Evolutionary conservation across 331 rosid genomes (phyloP).

Genomic region (Acacia concinna): DNA sequence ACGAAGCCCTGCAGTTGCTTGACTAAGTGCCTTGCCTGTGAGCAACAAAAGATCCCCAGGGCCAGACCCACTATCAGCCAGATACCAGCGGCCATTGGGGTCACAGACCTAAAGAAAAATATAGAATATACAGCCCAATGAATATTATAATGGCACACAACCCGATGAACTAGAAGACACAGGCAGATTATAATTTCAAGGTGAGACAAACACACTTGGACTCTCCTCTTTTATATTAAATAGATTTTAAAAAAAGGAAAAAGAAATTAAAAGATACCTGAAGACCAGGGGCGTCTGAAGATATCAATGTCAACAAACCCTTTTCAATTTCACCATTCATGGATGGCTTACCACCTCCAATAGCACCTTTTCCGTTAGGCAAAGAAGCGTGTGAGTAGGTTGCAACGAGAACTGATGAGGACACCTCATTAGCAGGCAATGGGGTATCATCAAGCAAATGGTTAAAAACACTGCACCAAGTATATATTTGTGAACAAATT

Average conservation of each 20-base stretch:
- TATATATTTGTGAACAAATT: constrained; percentile 25
- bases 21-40: constrained; percentile 92
- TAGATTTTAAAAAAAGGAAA: constrained; percentile 34
- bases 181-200: background rate
- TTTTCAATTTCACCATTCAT: constrained; percentile 81
- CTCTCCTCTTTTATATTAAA: constrained; percentile 15
- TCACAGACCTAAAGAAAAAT: constrained; percentile 73
- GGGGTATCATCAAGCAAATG: constrained; percentile 95
- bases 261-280: constrained; percentile 58
- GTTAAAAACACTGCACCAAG: constrained; percentile 76
- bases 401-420: constrained; percentile 88
- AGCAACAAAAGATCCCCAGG: constrained; percentile 93
- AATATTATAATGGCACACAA: background rate
- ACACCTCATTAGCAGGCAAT: constrained; percentile 79
- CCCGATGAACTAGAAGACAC: background rate
- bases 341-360: constrained; percentile 81
- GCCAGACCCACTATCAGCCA: constrained; percentile 71
- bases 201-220: constrained; percentile 11
- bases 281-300: constrained; percentile 85
- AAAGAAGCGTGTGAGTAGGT: constrained; percentile 55
- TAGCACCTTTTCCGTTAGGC: constrained; percentile 74
- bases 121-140: constrained; percentile 9
- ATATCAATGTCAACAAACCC: constrained; percentile 86
- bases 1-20: constrained; percentile 89
- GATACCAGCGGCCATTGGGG: constrained; percentile 92